These are phyloP conservation scores for Coelastrella sp. DNA, from an alignment of 139 green algal species.

Conservation along the genomic window DNA sequence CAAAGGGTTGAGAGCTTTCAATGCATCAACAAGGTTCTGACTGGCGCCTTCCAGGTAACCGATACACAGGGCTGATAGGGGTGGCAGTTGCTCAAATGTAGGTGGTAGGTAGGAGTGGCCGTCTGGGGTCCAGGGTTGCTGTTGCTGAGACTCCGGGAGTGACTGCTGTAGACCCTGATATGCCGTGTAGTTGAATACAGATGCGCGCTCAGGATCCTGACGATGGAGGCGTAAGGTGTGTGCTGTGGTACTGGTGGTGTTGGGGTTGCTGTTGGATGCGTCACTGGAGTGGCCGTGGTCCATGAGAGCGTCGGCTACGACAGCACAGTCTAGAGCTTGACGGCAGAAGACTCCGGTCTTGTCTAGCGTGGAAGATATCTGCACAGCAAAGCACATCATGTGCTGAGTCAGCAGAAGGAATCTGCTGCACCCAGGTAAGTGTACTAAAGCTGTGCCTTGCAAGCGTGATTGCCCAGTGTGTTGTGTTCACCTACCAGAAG, in stretches of 20 bases:
- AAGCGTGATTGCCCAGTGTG: too few species aligned
- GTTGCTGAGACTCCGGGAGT: not conserved
- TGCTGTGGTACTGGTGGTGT: not conserved
- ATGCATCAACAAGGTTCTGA: not conserved
- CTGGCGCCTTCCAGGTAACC: constrained; percentile 11
- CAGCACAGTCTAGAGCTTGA: constrained; percentile 37
- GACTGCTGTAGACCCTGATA: not conserved
- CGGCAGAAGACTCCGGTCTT: constrained; percentile 45
- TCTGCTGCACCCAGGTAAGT: too few species aligned
- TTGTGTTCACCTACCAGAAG: too few species aligned
- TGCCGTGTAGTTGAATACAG: constrained; percentile 29
- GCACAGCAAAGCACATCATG: not conserved
- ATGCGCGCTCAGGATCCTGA: not conserved
- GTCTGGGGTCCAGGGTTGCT: not conserved
- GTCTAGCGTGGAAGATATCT: constrained; percentile 28
- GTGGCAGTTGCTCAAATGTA: not conserved
- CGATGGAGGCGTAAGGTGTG: not conserved
- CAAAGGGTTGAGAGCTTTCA: not conserved
- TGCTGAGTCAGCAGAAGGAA: not conserved
- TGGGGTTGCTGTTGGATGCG: not conserved
- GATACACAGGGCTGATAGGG: not conserved
- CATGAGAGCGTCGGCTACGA: constrained; percentile 33
- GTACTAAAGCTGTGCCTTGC: too few species aligned
- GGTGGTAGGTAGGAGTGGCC: not conserved
- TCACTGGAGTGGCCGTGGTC: not conserved